Conservation (phyloP, 176 grass and related monocot species). For the Triticum aestivum region DNA sequence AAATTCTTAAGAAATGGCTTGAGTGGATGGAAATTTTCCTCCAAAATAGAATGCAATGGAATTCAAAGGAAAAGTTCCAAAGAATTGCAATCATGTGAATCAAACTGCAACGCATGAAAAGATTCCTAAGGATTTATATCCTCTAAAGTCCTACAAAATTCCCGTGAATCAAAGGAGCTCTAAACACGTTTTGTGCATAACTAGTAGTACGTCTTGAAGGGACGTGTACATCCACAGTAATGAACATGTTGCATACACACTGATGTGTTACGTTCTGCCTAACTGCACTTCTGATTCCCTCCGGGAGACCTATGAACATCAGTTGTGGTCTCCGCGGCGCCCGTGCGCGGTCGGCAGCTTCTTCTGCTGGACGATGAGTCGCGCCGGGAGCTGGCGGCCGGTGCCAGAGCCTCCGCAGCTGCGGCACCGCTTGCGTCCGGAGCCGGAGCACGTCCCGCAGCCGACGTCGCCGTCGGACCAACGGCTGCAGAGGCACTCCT, state of each 20-base stretch:
- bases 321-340: background rate
- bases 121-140: too few relatives aligned
- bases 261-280: background rate
- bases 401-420: conserved; percentile 87
- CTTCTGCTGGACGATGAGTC: conserved; percentile 38
- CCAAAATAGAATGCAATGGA: too few relatives aligned
- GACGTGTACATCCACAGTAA: background rate
- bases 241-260: background rate
- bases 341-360: conserved; percentile 4
- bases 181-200: too few relatives aligned
- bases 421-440: conserved; percentile 64
- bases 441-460: conserved; percentile 77
- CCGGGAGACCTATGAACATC: background rate
- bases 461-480: conserved; percentile 93
- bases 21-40: too few relatives aligned
- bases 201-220: too few relatives aligned
- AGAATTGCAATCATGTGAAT: too few relatives aligned
- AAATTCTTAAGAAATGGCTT: too few relatives aligned
- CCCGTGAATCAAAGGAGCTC: too few relatives aligned
- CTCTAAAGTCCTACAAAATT: too few relatives aligned
- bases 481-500: conserved; percentile 73
- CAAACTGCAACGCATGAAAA: too few relatives aligned
- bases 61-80: too few relatives aligned
- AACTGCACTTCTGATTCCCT: background rate
- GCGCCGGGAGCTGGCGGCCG: conserved; percentile 52